Conservation (phyloP, 768 basidiomycete genomes). For the Podaxis sp. region DNA sequence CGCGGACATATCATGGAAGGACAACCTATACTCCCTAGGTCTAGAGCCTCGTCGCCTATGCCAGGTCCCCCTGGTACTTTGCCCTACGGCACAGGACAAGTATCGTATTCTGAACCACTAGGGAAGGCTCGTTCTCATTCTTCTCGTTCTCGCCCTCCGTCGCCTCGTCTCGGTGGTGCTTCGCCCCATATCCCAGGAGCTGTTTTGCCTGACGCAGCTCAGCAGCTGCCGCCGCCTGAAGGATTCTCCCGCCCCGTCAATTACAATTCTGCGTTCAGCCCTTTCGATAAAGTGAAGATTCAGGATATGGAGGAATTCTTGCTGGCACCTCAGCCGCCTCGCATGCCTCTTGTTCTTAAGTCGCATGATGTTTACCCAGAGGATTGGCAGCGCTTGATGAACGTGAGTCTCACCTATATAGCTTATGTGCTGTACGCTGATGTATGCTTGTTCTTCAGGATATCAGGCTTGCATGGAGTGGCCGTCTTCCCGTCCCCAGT, state of each 20-base stretch:
- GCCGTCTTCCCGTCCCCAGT: conserved; percentile 64
- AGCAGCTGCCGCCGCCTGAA: conserved; percentile 59
- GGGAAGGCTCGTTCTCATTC: conserved; percentile 16
- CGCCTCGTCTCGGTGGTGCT: conserved; percentile 19
- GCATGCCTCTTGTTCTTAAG: conserved; percentile 67
- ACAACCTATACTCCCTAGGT: conserved; percentile 36
- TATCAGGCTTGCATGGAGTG: conserved; percentile 69
- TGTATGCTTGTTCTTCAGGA: conserved; percentile 42
- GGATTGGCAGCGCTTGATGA: conserved; percentile 79
- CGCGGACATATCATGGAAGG: conserved; percentile 55
- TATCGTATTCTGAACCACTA: conserved; percentile 15
- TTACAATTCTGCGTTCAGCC: conserved; percentile 58
- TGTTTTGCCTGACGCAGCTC: conserved; percentile 26
- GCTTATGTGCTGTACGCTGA: neutral
- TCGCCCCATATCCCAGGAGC: conserved; percentile 30
- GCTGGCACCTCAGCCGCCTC: conserved; percentile 50
- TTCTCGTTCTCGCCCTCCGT: conserved; percentile 16
- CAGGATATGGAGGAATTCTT: conserved; percentile 76
- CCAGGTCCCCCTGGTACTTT: conserved; percentile 28
- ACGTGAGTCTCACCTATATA: conserved; percentile 37
- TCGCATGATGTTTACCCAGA: conserved; percentile 75
- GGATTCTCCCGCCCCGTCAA: conserved; percentile 74
- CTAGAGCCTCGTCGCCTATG: conserved; percentile 51
- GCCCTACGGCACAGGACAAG: conserved; percentile 9
- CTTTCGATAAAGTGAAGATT: conserved; percentile 67